Conservation (phyloP, 805 yeast species). For the Ogataea parapolymorpha region DNA sequence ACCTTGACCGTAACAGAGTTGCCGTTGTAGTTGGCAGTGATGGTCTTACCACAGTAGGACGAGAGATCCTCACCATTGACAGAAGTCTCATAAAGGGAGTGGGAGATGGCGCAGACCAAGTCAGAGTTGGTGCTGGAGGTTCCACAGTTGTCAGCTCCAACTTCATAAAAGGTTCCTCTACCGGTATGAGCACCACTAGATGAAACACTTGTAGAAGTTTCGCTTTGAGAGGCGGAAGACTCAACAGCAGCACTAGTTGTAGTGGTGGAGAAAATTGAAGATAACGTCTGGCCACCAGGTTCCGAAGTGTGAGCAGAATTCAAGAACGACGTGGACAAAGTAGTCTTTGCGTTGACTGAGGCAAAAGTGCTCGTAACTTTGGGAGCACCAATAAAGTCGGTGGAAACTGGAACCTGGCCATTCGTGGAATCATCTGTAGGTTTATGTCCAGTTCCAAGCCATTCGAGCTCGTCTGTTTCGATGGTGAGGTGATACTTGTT, state of each 20-base stretch:
- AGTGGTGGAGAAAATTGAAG: background rate
- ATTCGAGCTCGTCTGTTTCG: background rate
- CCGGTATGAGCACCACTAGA: slow-evolving; percentile 29
- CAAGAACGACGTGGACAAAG: background rate
- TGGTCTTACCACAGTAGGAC: slow-evolving; percentile 48
- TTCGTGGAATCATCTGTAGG: background rate
- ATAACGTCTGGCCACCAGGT: too few relatives aligned
- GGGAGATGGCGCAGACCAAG: slow-evolving; percentile 48
- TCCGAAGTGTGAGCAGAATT: background rate
- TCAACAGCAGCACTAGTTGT: background rate
- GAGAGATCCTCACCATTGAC: slow-evolving; percentile 28
- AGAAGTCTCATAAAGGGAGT: slow-evolving; percentile 35
- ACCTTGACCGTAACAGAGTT: slow-evolving; percentile 51
- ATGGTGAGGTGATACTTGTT: background rate
- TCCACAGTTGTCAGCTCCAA: slow-evolving; percentile 52
- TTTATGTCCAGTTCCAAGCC: background rate
- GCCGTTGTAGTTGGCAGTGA: slow-evolving; percentile 44
- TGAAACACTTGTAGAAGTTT: slow-evolving; percentile 6
- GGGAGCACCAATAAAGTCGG: background rate
- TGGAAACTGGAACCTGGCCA: background rate
- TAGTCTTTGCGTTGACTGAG: background rate
- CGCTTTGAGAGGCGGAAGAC: slow-evolving; percentile 5
- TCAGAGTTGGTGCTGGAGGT: slow-evolving; percentile 38
- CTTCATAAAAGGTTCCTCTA: slow-evolving; percentile 47
- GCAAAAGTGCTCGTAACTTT: background rate